A percentile compares a stretch with the other conserved stretches of the same genome.
Conservation (phyloP, 148 eudicot genomes). For the Spergularia bocconei region DNA sequence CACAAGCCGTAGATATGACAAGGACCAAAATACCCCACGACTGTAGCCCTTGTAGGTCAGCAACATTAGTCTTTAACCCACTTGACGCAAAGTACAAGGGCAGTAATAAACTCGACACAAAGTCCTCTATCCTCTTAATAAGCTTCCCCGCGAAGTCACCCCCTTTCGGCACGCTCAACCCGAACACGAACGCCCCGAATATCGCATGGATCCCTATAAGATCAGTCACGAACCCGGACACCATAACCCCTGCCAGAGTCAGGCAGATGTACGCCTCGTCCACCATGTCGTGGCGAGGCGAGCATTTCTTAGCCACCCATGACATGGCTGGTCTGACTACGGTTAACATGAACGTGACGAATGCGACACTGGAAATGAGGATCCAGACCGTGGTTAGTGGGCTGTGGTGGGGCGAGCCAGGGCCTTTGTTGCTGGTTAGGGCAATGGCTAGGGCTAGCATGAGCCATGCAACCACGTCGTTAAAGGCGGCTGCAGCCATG, state of each 20-base stretch:
- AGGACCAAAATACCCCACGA: constrained; percentile 65
- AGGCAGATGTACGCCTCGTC: constrained; percentile 51
- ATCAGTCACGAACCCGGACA: constrained; percentile 63
- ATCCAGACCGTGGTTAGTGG: background rate
- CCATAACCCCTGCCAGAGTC: constrained; percentile 46
- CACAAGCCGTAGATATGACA: constrained; percentile 56
- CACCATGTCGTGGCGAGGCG: constrained; percentile 59
- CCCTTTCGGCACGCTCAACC: constrained; percentile 65
- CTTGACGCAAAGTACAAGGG: constrained; percentile 67
- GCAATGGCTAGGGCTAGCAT: constrained; percentile 44
- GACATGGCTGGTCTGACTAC: background rate
- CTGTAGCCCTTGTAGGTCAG: constrained; percentile 51
- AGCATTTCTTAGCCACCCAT: constrained; percentile 41
- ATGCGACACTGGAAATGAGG: background rate
- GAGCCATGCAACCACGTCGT: constrained; percentile 48
- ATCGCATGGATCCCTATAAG: constrained; percentile 67
- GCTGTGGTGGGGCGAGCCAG: background rate
- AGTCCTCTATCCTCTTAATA: constrained; percentile 68
- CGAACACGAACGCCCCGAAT: constrained; percentile 68
- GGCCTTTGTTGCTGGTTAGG: constrained; percentile 20
- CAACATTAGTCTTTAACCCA: constrained; percentile 61
- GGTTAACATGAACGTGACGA: background rate
- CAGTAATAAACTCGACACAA: constrained; percentile 62
- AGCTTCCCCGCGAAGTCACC: constrained; percentile 48
- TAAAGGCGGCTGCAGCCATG: constrained; percentile 47